Evolutionary conservation across 495 filamentous ascomycete species (phyloP).

Genomic region (Podospora fimiseda): DNA sequence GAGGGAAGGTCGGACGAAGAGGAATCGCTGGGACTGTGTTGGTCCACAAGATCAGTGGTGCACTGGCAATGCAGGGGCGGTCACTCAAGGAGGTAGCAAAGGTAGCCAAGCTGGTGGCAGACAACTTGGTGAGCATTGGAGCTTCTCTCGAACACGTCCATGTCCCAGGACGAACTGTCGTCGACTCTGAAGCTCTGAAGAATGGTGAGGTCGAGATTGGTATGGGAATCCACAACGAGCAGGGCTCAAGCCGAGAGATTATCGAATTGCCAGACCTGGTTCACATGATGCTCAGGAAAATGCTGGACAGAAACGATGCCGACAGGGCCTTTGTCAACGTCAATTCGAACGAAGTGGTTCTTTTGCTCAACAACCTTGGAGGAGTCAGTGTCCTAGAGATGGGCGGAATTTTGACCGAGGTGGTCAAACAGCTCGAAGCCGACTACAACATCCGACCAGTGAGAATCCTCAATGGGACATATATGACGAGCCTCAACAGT

Average conservation of each 20-base stretch:
- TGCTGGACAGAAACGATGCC: constrained; percentile 70
- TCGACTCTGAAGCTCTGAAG: constrained; percentile 48
- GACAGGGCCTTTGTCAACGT: constrained; percentile 76
- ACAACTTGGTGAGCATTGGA: constrained; percentile 80
- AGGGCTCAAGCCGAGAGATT: constrained; percentile 66
- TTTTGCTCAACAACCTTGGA: constrained; percentile 93
- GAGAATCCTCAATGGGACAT: constrained; percentile 59
- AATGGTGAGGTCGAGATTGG: constrained; percentile 82
- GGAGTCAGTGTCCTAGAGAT: constrained; percentile 84
- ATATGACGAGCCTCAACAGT: constrained; percentile 86
- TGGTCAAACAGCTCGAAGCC: constrained; percentile 66
- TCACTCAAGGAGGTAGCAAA: constrained; percentile 59
- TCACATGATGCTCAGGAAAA: constrained; percentile 68
- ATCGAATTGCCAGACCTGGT: constrained; percentile 66
- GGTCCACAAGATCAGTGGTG: constrained; percentile 83
- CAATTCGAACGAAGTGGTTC: constrained; percentile 57
- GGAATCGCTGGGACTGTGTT: constrained; percentile 89
- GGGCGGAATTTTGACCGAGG: constrained; percentile 81
- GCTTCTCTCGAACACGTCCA: constrained; percentile 85
- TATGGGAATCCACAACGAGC: constrained; percentile 98
- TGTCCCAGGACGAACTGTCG: constrained; percentile 65
- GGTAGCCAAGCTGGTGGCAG: constrained; percentile 63
- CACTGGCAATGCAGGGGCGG: constrained; percentile 68
- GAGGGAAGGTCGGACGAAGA: constrained; percentile 85
- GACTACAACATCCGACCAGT: constrained; percentile 67